Percentiles rank a stretch among this genome's conserved stretches.
phyloP scores from a whole-genome alignment of 202 grass and related monocot genomes.

The Hordeum pubiflorum region DNA sequence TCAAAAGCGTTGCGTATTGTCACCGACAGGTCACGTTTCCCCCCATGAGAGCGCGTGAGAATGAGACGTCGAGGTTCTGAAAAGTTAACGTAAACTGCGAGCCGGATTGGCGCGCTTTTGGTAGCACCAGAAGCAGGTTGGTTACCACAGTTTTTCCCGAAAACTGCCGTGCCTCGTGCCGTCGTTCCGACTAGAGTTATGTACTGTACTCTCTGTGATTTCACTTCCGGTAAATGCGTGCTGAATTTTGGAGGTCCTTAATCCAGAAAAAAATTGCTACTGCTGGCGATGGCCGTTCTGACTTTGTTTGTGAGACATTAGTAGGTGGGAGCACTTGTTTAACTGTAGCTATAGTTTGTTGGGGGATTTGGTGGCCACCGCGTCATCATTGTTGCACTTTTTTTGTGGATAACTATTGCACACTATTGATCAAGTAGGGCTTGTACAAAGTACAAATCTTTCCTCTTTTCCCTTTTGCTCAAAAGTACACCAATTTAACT shows the following conservation, averaged over 20 bases:
- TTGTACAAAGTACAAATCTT: neutral
- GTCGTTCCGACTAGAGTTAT: neutral
- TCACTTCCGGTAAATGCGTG: neutral
- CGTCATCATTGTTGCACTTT: conserved; percentile 11
- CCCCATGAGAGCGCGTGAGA: neutral
- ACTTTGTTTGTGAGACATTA: conserved; percentile 29
- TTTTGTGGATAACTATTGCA: neutral
- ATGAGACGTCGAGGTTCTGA: neutral
- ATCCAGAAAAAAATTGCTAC: conserved; percentile 18
- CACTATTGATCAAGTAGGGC: neutral
- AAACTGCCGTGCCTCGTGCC: neutral
- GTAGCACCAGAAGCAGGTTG: neutral
- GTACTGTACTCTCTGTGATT: no score
- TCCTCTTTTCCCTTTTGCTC: neutral
- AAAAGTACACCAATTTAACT: neutral
- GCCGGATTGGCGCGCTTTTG: no score
- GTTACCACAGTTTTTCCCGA: neutral
- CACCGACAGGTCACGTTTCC: neutral
- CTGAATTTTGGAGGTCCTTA: neutral
- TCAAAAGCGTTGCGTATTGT: neutral
- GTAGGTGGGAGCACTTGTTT: neutral
- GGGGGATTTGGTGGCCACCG: conserved; percentile 9
- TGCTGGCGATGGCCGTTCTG: conserved; percentile 16
- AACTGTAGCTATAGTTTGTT: conserved; percentile 13
- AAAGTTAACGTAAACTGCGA: neutral